Conservation (phyloP, 257 asterid species). For the Primulina huaijiensis region DNA sequence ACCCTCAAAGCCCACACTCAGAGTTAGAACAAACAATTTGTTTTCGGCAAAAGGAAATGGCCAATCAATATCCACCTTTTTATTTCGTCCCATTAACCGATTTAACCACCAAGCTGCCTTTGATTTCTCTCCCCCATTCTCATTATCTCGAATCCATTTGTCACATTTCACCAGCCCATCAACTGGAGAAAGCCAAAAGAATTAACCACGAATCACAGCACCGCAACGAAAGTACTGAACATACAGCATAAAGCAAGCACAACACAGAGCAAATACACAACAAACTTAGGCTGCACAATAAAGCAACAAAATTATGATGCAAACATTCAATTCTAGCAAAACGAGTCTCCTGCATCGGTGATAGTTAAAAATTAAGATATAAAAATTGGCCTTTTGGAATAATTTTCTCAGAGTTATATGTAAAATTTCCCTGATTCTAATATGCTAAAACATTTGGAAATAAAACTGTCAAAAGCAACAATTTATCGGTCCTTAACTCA, state of each 20-base stretch:
- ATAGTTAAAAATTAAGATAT: neutral
- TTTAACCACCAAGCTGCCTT: slow-evolving; percentile 87
- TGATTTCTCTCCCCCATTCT: slow-evolving; percentile 57
- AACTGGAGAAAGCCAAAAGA: slow-evolving; percentile 45
- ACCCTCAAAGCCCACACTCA: slow-evolving; percentile 94
- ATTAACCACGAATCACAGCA: slow-evolving; percentile 5
- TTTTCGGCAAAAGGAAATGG: slow-evolving; percentile 87
- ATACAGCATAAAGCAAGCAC: neutral
- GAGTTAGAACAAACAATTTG: slow-evolving; percentile 82
- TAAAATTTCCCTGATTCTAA: neutral
- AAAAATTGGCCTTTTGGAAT: too few species aligned
- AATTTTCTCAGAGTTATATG: neutral
- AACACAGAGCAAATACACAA: neutral
- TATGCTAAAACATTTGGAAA: neutral
- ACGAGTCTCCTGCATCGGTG: neutral
- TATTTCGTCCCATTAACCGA: slow-evolving; percentile 70
- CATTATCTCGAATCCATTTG: slow-evolving; percentile 79
- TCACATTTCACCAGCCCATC: slow-evolving; percentile 79
- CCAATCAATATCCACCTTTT: slow-evolving; percentile 72
- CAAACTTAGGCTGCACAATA: neutral
- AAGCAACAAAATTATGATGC: neutral
- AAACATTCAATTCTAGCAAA: neutral
- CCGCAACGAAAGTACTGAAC: slow-evolving; percentile 10
- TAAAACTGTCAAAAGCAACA: neutral
- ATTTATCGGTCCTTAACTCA: neutral